Conservation (phyloP, 306 rosid genomes). For the Castanospermum australe region DNA sequence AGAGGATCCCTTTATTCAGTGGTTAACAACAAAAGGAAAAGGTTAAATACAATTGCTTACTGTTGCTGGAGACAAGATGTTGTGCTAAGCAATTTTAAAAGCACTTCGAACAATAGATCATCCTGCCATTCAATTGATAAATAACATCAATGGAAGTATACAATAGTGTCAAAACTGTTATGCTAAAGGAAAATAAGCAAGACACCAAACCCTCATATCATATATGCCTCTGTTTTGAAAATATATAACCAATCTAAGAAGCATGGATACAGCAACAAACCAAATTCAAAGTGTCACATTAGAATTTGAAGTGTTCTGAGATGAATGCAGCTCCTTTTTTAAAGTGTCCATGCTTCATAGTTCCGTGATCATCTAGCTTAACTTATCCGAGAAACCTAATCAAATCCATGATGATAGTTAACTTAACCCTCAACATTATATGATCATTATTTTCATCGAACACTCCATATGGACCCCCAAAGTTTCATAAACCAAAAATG, state of each 20-base stretch:
- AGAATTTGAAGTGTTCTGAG: not conserved
- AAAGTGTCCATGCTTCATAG: not conserved
- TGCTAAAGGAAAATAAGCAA: conserved; percentile 15
- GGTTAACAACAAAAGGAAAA: conserved; percentile 14
- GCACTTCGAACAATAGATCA: conserved; percentile 83
- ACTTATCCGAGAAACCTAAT: not conserved
- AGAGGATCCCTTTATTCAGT: conserved; percentile 2
- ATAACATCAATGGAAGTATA: not conserved
- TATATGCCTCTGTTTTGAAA: not conserved
- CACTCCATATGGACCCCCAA: not conserved
- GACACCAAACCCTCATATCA: conserved; percentile 1
- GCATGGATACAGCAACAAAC: not conserved
- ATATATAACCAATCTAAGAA: conserved; percentile 15
- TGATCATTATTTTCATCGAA: not conserved
- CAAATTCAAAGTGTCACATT: conserved; percentile 10
- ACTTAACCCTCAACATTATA: not conserved
- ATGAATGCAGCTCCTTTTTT: not conserved
- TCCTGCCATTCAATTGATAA: conserved; percentile 59
- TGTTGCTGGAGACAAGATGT: conserved; percentile 46
- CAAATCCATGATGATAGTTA: not conserved
- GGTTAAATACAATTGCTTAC: conserved; percentile 50
- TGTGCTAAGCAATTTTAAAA: conserved; percentile 60
- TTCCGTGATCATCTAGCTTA: conserved; percentile 11
- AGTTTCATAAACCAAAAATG: not conserved
- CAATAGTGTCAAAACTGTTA: not conserved